Evolutionary conservation across 2,329 filamentous ascomycete species (phyloP), one percentile per base, ranked within the genome.

Genomic region (Fusarium fujikuroi): DNA sequence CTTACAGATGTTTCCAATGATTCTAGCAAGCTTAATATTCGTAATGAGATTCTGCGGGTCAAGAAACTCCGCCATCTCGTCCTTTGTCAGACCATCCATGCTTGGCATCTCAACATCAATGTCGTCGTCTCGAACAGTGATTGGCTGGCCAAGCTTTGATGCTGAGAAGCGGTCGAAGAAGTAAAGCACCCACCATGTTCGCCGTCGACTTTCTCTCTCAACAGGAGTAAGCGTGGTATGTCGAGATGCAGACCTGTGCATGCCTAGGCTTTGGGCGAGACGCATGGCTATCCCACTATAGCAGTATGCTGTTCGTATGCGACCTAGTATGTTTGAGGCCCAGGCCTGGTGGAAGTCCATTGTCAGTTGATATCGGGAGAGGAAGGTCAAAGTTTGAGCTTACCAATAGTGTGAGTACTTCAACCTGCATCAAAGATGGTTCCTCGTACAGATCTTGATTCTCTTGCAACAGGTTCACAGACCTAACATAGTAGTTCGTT

Each of bases 391-490:
- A 4, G 4, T 1, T 7, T 0, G 2, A 0, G 7, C 63, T 62
- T 40, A 76, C 75, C 2, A 80, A 1, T 66, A 72, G 34, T 3
- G 84, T 75, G 11, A 85, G 70, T 2, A 82, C 83, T 60, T 86
- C 84, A 3, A 86, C 75, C n/a, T 85, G 83, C 46, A 83, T 81
- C 40, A 85, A 76, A 7, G 81, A 84, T 0, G 84, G 84, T 53
- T 85, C 78, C 53, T 86, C 84, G 16, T 82, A 83, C 1, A 82
- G 73, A 23, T 85, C 81, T 11, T 63, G 70, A 0, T 73, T 74
- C 21, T 73, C 70, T n/a, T 83, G 83, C 18, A 84, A 76, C 25
- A 85, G 52, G 4, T 78, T 80, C 59, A 85, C 79, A 1, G 84
- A 79, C 11, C 79, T 77, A 7, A 84, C 79, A 72, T 85, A 86